A percentile compares a stretch with the other conserved stretches of the same genome.
phyloP scores from a whole-genome alignment of 2,329 filamentous ascomycete species.

The Penicillium frequentans region DNA sequence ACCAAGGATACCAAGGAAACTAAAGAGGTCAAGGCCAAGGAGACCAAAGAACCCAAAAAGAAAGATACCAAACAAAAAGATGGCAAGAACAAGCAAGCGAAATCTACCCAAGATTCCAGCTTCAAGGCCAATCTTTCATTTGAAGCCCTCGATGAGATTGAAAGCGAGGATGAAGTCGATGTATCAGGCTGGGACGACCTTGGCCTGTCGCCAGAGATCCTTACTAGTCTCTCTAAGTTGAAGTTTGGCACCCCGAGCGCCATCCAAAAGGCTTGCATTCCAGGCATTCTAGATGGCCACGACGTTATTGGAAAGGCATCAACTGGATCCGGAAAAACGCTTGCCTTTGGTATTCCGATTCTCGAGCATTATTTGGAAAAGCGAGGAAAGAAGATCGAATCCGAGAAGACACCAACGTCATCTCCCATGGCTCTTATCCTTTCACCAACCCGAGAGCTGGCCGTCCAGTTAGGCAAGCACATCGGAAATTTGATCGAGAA shows the following conservation, averaged over 20 bases:
- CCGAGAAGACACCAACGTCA: conserved; percentile 41
- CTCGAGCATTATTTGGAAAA: conserved; percentile 74
- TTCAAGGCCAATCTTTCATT: conserved; percentile 39
- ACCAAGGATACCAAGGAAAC: conserved; percentile 18
- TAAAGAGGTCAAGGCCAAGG: conserved; percentile 22
- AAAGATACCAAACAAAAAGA: conserved; percentile 16
- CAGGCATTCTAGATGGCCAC: conserved; percentile 75
- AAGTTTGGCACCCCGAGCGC: conserved; percentile 77
- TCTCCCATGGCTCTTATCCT: conserved; percentile 75
- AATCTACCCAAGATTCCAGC: conserved; percentile 33
- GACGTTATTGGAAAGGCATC: conserved; percentile 96
- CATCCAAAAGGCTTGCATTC: conserved; percentile 79
- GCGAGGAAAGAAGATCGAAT: conserved; percentile 34
- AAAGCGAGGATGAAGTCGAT: conserved; percentile 62
- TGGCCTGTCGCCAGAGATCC: conserved; percentile 68
- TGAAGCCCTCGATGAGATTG: conserved; percentile 38
- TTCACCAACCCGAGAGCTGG: conserved; percentile 88
- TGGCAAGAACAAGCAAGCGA: conserved; percentile 24
- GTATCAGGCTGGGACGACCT: conserved; percentile 77
- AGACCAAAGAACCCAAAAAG: conserved; percentile 28
- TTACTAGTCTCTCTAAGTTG: conserved; percentile 74
- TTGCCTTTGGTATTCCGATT: conserved; percentile 93
- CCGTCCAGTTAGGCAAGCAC: conserved; percentile 86
- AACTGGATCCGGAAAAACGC: conserved; percentile 93
- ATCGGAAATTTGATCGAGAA: conserved; percentile 71